These are phyloP conservation scores for Phytopythium litorale DNA, from an alignment of 352 stramenopile genomes.

Conservation along the genomic window DNA sequence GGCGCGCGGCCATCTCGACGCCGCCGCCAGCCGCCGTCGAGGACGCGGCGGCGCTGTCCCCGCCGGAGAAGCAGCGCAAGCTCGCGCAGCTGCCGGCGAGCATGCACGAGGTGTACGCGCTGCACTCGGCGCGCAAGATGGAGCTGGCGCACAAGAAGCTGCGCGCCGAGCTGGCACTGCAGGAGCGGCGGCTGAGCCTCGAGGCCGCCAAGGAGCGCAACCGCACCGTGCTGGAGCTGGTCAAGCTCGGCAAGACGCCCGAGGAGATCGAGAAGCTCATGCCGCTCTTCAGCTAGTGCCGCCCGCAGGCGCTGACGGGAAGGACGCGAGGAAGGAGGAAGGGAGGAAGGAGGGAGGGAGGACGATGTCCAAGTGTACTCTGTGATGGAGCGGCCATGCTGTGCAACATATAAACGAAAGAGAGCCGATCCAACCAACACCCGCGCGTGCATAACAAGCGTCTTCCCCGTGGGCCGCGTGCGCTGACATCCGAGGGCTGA, in stretches of 20 bases:
- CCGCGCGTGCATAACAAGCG: neutral
- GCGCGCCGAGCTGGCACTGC: conserved; percentile 4
- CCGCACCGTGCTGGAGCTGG: conserved; percentile 6
- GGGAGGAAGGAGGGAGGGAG: neutral
- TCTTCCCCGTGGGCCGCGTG: neutral
- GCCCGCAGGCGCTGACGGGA: neutral
- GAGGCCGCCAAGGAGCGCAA: conserved; percentile 10
- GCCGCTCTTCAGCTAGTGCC: conserved; percentile 5
- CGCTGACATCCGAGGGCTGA: too few species aligned
- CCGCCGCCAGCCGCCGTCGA: neutral
- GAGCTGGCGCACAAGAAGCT: conserved; percentile 9
- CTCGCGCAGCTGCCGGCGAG: neutral
- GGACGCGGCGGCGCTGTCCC: conserved; percentile 3
- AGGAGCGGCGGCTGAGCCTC: conserved; percentile 6
- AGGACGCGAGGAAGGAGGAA: neutral
- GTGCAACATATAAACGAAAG: conserved; percentile 1
- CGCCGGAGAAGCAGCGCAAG: conserved; percentile 5
- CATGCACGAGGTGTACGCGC: conserved; percentile 5
- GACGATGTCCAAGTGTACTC: neutral
- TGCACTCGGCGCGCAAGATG: conserved; percentile 8
- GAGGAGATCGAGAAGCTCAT: conserved; percentile 10
- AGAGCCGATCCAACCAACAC: neutral
- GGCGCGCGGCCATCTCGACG: neutral
- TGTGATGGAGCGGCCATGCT: neutral
- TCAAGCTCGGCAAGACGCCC: conserved; percentile 8